Base-by-base conservation (phyloP, 2,329 filamentous ascomycete genomes). In the Xylaria digitata region DNA sequence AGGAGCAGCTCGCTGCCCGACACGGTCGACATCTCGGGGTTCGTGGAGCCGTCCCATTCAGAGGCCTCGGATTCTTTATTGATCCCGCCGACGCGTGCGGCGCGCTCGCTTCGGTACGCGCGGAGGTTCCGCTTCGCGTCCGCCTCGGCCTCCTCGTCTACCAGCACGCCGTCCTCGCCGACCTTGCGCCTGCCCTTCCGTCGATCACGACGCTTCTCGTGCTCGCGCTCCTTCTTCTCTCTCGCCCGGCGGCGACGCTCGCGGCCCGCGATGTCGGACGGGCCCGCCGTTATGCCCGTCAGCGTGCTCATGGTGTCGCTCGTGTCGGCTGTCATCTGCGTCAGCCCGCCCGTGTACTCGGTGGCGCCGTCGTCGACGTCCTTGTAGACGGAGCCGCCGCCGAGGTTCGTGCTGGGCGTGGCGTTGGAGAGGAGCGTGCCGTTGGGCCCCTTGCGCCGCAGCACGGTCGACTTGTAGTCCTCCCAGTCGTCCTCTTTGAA, bases 381-480 rank as follows among this genome's bases (percentile, higher is more conserved):
- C 76, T 91, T 91, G 79, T 92, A 93, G 15, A 96, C 88, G 79
- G 92, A 95, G 50, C 93, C 93, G 55, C 93, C 94, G n/a, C 95
- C 95, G 0, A 97, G 86, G 70, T 91, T 86, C 1, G 94, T 97
- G 74, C 89, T 90, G 74, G 89, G 88, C 1, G 94, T 97, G 0
- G 92, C 94, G 61, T 93, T 92, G 62, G 89, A 92, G 4, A 97
- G 84, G 1, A 95, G 89, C 50, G 91, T 94, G 46, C 95, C 95
- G 80, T 97, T 94, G 5, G 94, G 93, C 0, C 94, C 94, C 75
- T 91, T 94, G 60, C 94, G 91, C 48, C 96, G 88, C 52, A 99
- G 81, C 1, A 99, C 96, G 0, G 95, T 97, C 1, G 92, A 91
- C 79, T 98, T 98, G 87, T 99, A 99, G 76, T 99, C 96, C 6